Percentiles rank a stretch among this genome's conserved stretches.
phyloP scores from a whole-genome alignment of 108 stramenopile species.

The Discostella stelligeroides region DNA sequence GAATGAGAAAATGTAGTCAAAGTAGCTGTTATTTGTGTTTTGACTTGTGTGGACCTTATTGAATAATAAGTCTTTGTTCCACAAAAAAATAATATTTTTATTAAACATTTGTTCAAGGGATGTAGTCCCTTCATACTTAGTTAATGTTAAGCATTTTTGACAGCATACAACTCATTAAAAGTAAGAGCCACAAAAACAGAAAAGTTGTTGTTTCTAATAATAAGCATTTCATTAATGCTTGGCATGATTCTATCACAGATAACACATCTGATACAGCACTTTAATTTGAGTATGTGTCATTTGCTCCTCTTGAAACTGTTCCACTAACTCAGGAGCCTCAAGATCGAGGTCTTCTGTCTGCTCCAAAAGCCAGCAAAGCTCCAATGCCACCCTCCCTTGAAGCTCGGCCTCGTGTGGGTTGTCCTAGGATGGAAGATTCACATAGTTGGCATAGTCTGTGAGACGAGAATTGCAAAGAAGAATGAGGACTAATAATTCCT shows the following conservation, averaged over 20 bases:
- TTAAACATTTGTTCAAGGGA: too few species aligned
- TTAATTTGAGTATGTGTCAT: slow-evolving; percentile 85
- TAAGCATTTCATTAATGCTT: too few species aligned
- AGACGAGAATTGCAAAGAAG: not conserved
- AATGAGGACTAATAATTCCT: not conserved
- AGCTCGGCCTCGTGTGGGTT: slow-evolving; percentile 89
- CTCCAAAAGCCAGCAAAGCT: slow-evolving; percentile 86
- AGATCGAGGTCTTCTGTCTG: slow-evolving; percentile 66
- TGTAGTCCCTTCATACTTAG: too few species aligned
- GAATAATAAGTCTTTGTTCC: too few species aligned
- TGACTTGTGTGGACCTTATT: too few species aligned
- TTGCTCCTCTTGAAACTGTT: slow-evolving; percentile 80
- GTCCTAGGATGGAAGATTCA: slow-evolving; percentile 47
- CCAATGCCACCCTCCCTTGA: slow-evolving; percentile 81
- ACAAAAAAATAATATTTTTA: too few species aligned
- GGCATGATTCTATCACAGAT: slow-evolving; percentile 59
- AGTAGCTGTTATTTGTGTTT: too few species aligned
- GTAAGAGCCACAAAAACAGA: too few species aligned
- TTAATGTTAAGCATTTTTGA: too few species aligned
- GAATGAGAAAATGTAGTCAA: too few species aligned
- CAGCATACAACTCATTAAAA: too few species aligned
- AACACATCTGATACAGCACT: slow-evolving; percentile 89
- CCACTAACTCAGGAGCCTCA: slow-evolving; percentile 81
- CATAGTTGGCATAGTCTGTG: not conserved
- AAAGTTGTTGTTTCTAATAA: too few species aligned